Evolutionary conservation across 805 yeast species (phyloP), one percentile per base, ranked within the genome.

Genomic region (Wickerhamomyces sydowiorum): DNA sequence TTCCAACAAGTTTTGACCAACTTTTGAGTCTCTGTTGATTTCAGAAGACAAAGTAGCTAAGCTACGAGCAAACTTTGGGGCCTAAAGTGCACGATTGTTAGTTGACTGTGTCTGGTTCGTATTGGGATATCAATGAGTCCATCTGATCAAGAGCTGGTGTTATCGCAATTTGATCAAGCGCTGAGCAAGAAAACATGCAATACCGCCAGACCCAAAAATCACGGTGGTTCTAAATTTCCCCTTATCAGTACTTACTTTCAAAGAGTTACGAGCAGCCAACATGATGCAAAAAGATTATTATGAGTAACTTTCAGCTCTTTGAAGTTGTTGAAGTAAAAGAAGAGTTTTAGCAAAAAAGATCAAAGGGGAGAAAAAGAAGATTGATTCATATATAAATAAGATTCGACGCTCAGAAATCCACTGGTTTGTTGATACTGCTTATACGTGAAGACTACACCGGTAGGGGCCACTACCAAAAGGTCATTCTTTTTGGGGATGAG

Each of bases 1-100:
- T 72, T 86, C 95, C 66, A 85, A 73, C 70, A 82, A 75, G 74
- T 86, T 87, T 72, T 82, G 88, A 66, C 73, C 68, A 44, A 85
- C 93, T 68, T 82, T 80, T 48, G 89, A 82, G 66, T 85, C 90
- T 53, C 72, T 69, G 48, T 76, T 68, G 54, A 76, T 51, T 32
- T 51, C 52, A 43, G 52, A 53, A 29, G 71, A 51, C 39, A 61
- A 66, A 28, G 72, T 62, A 42, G 74, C 72, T 41, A 69, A 52
- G 44, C 70, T 64, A 56, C 73, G 69, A 38, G 52, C 46, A 39
- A 51, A 41, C 42, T 49, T 52, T 40, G 52, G 42, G 12, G 23
- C 25, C 29, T 31, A 5, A 10, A n/a, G 4, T 4, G 10, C 6
- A 7, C 30, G 40, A 29, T 37, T 29, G 35, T 23, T 13, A 30